Evolutionary conservation across 495 filamentous ascomycete genomes (phyloP).

Genomic region (Penicillium egyptiacum): DNA sequence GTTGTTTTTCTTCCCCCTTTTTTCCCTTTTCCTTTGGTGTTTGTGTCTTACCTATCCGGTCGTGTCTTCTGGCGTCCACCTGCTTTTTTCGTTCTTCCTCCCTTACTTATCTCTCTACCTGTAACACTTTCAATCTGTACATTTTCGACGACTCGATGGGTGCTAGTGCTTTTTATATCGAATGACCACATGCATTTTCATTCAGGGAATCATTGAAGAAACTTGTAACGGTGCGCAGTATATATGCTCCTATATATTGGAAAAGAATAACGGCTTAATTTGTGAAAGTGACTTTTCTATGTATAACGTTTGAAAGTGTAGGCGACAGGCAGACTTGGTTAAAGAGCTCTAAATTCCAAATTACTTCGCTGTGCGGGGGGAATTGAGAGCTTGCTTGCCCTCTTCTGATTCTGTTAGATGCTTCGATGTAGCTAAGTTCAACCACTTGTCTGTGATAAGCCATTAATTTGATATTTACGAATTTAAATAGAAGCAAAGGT

Average conservation of each 20-base stretch:
- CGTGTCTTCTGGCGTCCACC: conserved; percentile 14
- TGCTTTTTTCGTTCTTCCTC: conserved; percentile 13
- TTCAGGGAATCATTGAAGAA: background rate
- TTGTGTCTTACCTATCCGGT: conserved; percentile 11
- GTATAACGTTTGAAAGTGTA: too few species aligned
- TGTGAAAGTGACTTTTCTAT: too few species aligned
- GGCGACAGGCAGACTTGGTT: background rate
- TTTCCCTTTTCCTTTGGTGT: conserved; percentile 17
- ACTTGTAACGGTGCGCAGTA: background rate
- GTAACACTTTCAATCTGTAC: conserved; percentile 30
- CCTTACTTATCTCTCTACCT: conserved; percentile 15
- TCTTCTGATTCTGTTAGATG: background rate
- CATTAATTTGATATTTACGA: background rate
- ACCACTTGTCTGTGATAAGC: background rate
- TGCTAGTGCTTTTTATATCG: conserved; percentile 21
- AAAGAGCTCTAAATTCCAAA: background rate
- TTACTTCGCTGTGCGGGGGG: background rate
- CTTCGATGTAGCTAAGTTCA: background rate
- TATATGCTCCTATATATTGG: background rate
- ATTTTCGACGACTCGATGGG: conserved; percentile 27
- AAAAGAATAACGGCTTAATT: too few species aligned
- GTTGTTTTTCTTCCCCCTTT: conserved; percentile 12
- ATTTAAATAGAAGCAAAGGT: conserved; percentile 1
- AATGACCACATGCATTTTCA: conserved; percentile 24
- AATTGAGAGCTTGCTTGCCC: background rate